phyloP scores from a whole-genome alignment of 1,284 basidiomycete genomes.

The Cryptococcus neoformans region DNA sequence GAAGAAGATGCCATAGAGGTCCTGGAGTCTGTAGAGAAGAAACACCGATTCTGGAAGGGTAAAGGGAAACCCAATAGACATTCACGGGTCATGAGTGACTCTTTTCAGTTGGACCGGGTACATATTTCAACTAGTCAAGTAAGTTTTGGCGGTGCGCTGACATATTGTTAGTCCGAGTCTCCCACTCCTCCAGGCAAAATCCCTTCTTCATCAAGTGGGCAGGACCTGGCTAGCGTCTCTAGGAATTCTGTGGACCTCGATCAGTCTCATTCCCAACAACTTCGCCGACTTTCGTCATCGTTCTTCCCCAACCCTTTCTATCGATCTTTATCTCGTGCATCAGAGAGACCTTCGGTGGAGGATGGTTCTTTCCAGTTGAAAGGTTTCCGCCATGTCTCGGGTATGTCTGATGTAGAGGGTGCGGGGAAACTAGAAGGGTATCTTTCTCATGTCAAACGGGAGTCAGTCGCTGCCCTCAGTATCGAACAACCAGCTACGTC shows the following conservation, averaged over 20 bases:
- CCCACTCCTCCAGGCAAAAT: slow-evolving; percentile 13
- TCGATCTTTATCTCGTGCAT: slow-evolving; percentile 30
- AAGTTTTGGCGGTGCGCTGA: not conserved
- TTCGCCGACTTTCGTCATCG: slow-evolving; percentile 35
- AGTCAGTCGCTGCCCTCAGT: slow-evolving; percentile 4
- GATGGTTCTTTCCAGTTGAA: slow-evolving; percentile 45
- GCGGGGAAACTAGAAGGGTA: slow-evolving; percentile 18
- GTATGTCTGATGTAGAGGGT: slow-evolving; percentile 28
- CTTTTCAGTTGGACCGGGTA: slow-evolving; percentile 7
- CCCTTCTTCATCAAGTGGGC: not conserved
- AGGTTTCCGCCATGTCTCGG: slow-evolving; percentile 46
- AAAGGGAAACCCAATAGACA: slow-evolving; percentile 14
- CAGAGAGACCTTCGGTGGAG: slow-evolving; percentile 23
- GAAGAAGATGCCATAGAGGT: slow-evolving; percentile 18
- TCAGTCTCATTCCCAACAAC: slow-evolving; percentile 13
- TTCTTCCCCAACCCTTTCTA: slow-evolving; percentile 37
- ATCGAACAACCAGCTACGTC: slow-evolving; percentile 1
- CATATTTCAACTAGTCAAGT: not conserved
- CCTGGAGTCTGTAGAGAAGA: slow-evolving; percentile 22
- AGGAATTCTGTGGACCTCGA: not conserved
- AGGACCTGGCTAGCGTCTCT: no score
- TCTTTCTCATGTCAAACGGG: slow-evolving; percentile 18
- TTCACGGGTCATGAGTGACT: slow-evolving; percentile 12
- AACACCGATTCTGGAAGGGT: slow-evolving; percentile 27
- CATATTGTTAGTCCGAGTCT: slow-evolving; percentile 7